A percentile compares a stretch with the other conserved stretches of the same genome.
Conservation (phyloP, 1,139 yeast species). For the Zhuliangozyma parablackwelliae region DNA sequence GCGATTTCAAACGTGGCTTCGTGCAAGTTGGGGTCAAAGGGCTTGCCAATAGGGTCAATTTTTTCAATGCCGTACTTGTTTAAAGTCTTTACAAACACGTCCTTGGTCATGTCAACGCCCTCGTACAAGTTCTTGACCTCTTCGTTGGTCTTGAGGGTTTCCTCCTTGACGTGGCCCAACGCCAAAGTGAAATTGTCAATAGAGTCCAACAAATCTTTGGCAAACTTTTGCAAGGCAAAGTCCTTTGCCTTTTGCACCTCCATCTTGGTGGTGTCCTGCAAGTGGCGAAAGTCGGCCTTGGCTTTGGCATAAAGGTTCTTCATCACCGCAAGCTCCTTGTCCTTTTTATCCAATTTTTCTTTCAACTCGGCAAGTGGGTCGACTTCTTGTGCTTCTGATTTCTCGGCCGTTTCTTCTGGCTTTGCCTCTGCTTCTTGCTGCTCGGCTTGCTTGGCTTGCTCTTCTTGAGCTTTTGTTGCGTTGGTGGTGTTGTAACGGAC, state of each 20-base stretch:
- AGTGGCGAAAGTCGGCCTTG: conserved; percentile 87
- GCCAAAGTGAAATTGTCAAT: conserved; percentile 92
- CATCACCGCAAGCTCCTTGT: conserved; percentile 75
- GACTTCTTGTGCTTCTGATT: neutral
- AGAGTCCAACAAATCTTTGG: conserved; percentile 85
- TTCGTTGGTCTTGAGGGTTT: conserved; percentile 50
- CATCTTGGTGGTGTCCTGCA: conserved; percentile 85
- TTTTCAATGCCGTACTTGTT: conserved; percentile 74
- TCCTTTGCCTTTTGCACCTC: conserved; percentile 86
- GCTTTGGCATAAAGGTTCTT: conserved; percentile 82
- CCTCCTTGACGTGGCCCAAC: conserved; percentile 68
- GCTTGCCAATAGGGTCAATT: conserved; percentile 79
- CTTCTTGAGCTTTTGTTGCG: conserved; percentile 10
- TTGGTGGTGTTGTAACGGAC: conserved; percentile 23
- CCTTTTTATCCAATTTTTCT: conserved; percentile 59
- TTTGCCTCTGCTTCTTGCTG: conserved; percentile 9
- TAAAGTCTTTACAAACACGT: conserved; percentile 81
- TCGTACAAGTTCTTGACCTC: conserved; percentile 78
- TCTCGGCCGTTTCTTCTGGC: conserved; percentile 11
- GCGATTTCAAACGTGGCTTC: conserved; percentile 91
- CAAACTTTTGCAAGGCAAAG: conserved; percentile 89
- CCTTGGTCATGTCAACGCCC: conserved; percentile 89
- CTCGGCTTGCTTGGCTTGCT: conserved; percentile 4
- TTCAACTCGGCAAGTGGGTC: conserved; percentile 42
- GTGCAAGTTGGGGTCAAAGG: conserved; percentile 86